Base-by-base conservation (phyloP, 2,329 filamentous ascomycete genomes). In the Sporothrix variecibatus region DNA sequence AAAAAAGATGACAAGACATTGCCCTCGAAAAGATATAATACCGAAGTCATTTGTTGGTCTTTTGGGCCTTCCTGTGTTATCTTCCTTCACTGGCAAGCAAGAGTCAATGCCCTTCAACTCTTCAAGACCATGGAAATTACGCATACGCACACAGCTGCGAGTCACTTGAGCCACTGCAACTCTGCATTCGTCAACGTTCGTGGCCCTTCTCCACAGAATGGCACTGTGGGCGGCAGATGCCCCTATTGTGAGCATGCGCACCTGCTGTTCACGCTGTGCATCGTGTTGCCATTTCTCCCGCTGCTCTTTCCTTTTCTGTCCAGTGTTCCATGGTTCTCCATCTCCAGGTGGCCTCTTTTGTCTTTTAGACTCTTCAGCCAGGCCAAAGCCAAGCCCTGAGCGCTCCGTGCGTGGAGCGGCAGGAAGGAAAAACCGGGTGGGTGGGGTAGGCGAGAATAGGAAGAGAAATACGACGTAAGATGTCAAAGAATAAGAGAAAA, bases 171-270 rank as follows among this genome's bases (percentile, higher is more conserved):
- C 34, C 34, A 65, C 43, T 43, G 23, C 26, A 23, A 40, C 67
- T 9, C n/a, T 70, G 67, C 67, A 56, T 56, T 56, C 49, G 28
- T 56, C 49, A 40, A 56, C 20, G 26, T 53, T 69, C 46, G 67
- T 53, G 46, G 43, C 46, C 46, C 28, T n/a, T 46, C 68, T 71
- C 51, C 67, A 70, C 67, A 70, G 15, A 70, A 70, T 70, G 46
- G 17, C 11, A 70, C 67, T 38, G 31, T 26, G 34, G 7, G 46
- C n/a, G 23, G 34, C 51, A 8, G 28, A 23, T 1, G 49, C 49
- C 31, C 46, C 46, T 56, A 23, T 70, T 70, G 62, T 4, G 23
- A 65, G 62, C 38, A 23, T 43, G n/a, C 12, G 60, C 34, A 40
- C 60, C 60, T 69, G 65, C 49, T 31, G 20, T 56, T 38, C 62